phyloP scores from a whole-genome alignment of 768 basidiomycete species.

The Tulasnella sp. region DNA sequence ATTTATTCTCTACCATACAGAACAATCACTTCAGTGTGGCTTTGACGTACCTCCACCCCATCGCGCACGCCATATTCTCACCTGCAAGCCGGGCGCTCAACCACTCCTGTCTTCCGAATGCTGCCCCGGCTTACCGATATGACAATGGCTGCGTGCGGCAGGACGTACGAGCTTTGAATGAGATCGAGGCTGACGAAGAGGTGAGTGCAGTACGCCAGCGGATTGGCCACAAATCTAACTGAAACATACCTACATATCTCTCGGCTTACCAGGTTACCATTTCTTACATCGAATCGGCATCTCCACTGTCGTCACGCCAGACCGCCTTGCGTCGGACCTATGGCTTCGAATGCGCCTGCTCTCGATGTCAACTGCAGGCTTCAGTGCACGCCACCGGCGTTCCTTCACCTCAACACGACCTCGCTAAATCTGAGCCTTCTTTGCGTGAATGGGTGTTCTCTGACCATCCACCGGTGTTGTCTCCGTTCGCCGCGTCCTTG shows the following conservation, averaged over 20 bases:
- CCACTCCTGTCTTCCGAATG: constrained; percentile 72
- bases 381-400: too few relatives aligned
- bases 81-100: constrained; percentile 73
- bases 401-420: background rate
- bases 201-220: constrained; percentile 38
- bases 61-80: constrained; percentile 76
- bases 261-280: constrained; percentile 53
- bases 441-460: background rate
- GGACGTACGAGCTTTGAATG: constrained; percentile 60
- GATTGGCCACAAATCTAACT: background rate
- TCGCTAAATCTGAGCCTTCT: background rate
- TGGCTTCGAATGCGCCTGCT: constrained; percentile 30
- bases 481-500: background rate
- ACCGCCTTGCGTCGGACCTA: constrained; percentile 24
- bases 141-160: constrained; percentile 42
- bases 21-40: constrained; percentile 82
- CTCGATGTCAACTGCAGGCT: constrained; percentile 32
- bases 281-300: constrained; percentile 74
- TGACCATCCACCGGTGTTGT: background rate
- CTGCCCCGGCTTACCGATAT: constrained; percentile 50
- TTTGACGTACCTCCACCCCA: constrained; percentile 56
- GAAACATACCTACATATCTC: background rate
- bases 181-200: constrained; percentile 62
- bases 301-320: constrained; percentile 34
- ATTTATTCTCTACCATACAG: constrained; percentile 60